Percentiles rank a stretch among this genome's conserved stretches.
These are phyloP conservation scores for Zarea fungicola DNA, from an alignment of 2,329 filamentous ascomycete genomes.

Conservation along the genomic window DNA sequence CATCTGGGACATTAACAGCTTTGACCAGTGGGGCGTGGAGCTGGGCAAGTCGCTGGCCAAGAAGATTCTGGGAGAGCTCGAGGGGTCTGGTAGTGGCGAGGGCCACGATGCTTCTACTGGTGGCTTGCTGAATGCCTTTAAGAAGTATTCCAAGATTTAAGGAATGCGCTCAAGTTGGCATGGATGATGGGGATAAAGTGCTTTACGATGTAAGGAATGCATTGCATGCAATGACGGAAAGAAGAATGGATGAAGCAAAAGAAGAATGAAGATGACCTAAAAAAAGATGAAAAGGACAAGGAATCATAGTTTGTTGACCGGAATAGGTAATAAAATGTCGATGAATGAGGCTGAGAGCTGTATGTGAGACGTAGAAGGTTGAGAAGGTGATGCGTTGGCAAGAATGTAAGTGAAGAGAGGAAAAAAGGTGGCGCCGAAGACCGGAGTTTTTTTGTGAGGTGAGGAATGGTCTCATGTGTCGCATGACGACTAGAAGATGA, in stretches of 20 bases:
- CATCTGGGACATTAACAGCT: slow-evolving; percentile 99
- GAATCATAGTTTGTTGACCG: slow-evolving; percentile 1
- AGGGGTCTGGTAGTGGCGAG: slow-evolving; percentile 63
- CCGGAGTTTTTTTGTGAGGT: background rate
- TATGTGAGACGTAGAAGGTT: background rate
- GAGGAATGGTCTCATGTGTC: slow-evolving; percentile 1
- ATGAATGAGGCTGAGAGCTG: background rate
- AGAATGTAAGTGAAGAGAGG: slow-evolving; percentile 4
- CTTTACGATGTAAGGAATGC: too few relatives aligned
- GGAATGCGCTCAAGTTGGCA: too few relatives aligned
- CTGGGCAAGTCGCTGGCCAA: slow-evolving; percentile 93
- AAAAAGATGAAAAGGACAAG: background rate
- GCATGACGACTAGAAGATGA: background rate
- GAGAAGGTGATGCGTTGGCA: background rate
- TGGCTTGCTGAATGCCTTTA: slow-evolving; percentile 87
- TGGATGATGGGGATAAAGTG: too few relatives aligned
- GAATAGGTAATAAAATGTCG: background rate
- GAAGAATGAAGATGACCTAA: background rate
- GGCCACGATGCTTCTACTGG: slow-evolving; percentile 84
- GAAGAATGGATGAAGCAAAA: too few relatives aligned
- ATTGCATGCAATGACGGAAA: background rate
- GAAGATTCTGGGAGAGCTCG: slow-evolving; percentile 82
- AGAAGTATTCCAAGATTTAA: slow-evolving; percentile 60
- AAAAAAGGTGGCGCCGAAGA: background rate
- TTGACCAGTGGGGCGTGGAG: slow-evolving; percentile 99